A percentile compares a stretch with the other conserved stretches of the same genome.
Evolutionary conservation across 805 yeast genomes (phyloP).

Genomic region (Candida broadrunensis): DNA sequence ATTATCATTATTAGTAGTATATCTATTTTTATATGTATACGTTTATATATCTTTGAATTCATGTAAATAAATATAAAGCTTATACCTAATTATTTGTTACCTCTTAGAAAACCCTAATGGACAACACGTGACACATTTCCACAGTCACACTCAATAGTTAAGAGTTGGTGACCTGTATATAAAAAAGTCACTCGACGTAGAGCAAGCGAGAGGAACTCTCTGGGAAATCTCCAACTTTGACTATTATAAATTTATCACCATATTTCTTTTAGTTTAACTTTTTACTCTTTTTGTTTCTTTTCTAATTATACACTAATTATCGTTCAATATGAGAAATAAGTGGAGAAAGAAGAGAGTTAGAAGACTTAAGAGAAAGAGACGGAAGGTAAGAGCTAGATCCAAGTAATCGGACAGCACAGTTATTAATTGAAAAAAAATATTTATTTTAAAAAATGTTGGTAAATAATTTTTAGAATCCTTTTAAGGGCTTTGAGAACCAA

Average conservation of each 20-base stretch:
- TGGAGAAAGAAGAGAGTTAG: conserved; percentile 99
- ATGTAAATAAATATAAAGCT: no score
- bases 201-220: no score
- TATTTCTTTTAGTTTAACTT: conserved; percentile 1
- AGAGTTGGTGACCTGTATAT: neutral
- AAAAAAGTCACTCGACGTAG: neutral
- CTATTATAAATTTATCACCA: neutral
- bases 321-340: conserved; percentile 81
- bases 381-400: conserved; percentile 99
- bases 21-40: no score
- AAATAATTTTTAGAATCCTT: no score
- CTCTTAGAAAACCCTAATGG: neutral
- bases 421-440: no score
- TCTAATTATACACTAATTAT: conserved; percentile 25
- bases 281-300: conserved; percentile 14
- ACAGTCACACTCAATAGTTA: no score
- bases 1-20: no score
- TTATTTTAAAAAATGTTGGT: no score
- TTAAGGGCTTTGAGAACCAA: no score
- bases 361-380: conserved; percentile 99
- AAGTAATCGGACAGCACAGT: conserved; percentile 64
- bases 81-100: no score
- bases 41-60: no score
- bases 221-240: no score
- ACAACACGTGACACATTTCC: neutral